Conservation (phyloP, 306 rosid genomes). For the Prunus dulcis region DNA sequence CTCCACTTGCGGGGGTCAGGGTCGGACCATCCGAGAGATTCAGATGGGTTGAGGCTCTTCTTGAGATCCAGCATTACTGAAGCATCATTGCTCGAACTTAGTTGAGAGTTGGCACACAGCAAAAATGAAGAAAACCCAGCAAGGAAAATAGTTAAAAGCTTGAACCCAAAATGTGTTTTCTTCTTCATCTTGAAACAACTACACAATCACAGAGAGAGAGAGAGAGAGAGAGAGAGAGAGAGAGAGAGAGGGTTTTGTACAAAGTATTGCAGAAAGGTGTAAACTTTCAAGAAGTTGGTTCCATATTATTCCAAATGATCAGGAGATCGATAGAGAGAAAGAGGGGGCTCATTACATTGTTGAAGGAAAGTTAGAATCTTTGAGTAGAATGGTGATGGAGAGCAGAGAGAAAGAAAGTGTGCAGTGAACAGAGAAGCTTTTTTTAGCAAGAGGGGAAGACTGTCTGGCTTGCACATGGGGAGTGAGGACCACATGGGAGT, state of each 20-base stretch:
- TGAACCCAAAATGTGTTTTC: slow-evolving; percentile 18
- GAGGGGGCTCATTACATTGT: background rate
- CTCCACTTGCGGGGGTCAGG: slow-evolving; percentile 58
- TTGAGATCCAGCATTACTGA: slow-evolving; percentile 57
- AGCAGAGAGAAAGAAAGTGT: background rate
- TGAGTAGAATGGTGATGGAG: background rate
- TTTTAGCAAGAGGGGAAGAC: background rate
- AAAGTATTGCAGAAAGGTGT: background rate
- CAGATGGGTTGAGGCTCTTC: slow-evolving; percentile 40
- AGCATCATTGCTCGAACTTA: slow-evolving; percentile 42
- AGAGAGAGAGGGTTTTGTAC: slow-evolving; percentile 10
- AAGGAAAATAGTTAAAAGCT: slow-evolving; percentile 21
- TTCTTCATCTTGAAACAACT: slow-evolving; percentile 20
- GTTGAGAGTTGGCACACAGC: slow-evolving; percentile 35
- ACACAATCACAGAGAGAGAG: no score
- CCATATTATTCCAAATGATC: background rate
- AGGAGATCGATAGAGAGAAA: background rate
- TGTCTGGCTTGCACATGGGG: slow-evolving; percentile 23
- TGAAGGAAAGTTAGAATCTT: background rate
- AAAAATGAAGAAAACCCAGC: slow-evolving; percentile 25
- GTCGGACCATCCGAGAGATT: slow-evolving; percentile 59
- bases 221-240: background rate
- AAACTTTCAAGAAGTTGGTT: background rate
- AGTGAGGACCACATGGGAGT: slow-evolving; percentile 8
- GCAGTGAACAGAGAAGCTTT: background rate